These are phyloP conservation scores for Phytophthora hibernalis DNA, from an alignment of 352 stramenopile species.

Conservation along the genomic window DNA sequence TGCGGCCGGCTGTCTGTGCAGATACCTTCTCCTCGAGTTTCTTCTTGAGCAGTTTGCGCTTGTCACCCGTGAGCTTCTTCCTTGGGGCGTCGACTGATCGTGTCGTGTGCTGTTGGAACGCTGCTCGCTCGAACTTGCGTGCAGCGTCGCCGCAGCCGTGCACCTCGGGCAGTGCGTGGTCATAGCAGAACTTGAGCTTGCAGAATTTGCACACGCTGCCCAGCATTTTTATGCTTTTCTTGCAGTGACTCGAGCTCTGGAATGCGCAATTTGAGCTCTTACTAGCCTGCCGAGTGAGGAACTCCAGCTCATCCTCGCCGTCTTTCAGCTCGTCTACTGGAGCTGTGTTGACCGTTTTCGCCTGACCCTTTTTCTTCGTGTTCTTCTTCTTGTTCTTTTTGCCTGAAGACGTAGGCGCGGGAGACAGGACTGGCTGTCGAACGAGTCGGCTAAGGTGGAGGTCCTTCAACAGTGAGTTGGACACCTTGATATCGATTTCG, in stretches of 20 bases:
- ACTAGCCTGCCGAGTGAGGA: conserved; percentile 67
- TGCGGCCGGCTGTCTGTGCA: conserved; percentile 56
- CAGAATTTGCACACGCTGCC: conserved; percentile 84
- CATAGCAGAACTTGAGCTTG: conserved; percentile 89
- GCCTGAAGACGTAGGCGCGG: conserved; percentile 18
- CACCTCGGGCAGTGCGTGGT: conserved; percentile 74
- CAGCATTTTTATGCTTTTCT: conserved; percentile 65
- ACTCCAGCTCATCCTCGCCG: conserved; percentile 75
- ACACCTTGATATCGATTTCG: conserved; percentile 29
- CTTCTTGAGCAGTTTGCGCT: conserved; percentile 75
- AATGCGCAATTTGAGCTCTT: conserved; percentile 65
- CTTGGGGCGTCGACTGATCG: conserved; percentile 16
- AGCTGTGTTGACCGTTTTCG: conserved; percentile 29
- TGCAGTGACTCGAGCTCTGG: conserved; percentile 52
- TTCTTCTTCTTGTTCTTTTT: conserved; percentile 63
- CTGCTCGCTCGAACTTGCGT: conserved; percentile 58
- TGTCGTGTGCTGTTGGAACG: conserved; percentile 55
- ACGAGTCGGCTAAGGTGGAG: conserved; percentile 69
- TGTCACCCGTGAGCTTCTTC: conserved; percentile 57
- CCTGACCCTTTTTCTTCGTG: conserved; percentile 56
- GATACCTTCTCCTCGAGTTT: conserved; percentile 72
- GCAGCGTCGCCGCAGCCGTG: conserved; percentile 83
- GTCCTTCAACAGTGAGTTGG: conserved; percentile 63
- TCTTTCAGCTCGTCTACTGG: conserved; percentile 45
- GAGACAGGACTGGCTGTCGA: conserved; percentile 40